Percentiles rank a stretch among this genome's conserved stretches.
phyloP scores from a whole-genome alignment of 441 rosid species.

The Arabidopsis hybrid region DNA sequence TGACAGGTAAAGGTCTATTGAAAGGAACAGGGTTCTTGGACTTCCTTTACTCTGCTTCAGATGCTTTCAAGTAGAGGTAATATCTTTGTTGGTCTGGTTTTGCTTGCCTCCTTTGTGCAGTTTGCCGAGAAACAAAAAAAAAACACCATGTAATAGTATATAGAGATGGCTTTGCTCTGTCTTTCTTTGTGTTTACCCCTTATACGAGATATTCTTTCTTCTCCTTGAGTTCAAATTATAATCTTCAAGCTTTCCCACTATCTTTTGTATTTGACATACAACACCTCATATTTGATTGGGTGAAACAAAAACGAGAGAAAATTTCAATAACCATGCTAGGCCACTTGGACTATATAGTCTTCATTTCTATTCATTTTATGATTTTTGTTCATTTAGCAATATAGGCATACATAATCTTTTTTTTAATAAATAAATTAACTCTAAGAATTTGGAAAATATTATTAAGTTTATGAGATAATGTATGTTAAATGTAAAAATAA shows the following conservation, averaged over 20 bases:
- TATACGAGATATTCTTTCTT: constrained; percentile 34
- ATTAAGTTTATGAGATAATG: background rate
- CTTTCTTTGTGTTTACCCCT: constrained; percentile 17
- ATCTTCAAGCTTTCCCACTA: background rate
- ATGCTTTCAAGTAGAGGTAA: constrained; percentile 67
- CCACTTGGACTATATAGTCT: too few species aligned
- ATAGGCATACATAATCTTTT: too few species aligned
- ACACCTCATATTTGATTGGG: background rate
- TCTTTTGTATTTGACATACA: background rate
- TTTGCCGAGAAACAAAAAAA: constrained; percentile 26
- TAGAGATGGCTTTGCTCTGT: constrained; percentile 35
- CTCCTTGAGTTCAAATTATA: constrained; percentile 3
- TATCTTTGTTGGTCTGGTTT: constrained; percentile 20
- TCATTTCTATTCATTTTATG: too few species aligned
- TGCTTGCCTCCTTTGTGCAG: constrained; percentile 14
- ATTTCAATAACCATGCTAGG: too few species aligned
- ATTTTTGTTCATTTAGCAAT: too few species aligned
- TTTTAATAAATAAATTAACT: too few species aligned
- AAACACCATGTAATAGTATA: constrained; percentile 31
- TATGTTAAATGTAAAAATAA: too few species aligned
- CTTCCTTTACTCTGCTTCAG: constrained; percentile 69
- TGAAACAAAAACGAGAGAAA: background rate
- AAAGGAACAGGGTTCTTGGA: constrained; percentile 96
- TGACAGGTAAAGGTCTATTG: constrained; percentile 92
- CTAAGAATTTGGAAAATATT: too few species aligned